These are phyloP conservation scores for Vaccinium corymbosum DNA, from an alignment of 148 eudicot species.

Conservation along the genomic window DNA sequence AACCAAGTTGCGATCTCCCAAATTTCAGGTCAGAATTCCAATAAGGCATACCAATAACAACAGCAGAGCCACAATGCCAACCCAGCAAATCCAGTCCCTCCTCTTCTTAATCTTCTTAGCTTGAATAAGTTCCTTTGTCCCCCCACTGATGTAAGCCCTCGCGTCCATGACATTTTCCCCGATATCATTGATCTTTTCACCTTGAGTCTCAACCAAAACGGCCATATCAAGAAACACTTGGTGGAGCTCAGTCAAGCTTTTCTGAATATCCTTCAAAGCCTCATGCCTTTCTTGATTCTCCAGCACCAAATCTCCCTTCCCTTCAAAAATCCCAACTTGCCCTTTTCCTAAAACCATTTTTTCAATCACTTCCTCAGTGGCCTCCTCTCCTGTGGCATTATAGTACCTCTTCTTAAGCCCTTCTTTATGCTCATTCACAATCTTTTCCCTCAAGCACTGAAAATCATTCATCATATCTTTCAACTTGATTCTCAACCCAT, in stretches of 20 bases:
- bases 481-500: conserved; percentile 19
- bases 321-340: conserved; percentile 13
- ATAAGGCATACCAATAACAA: conserved; percentile 9
- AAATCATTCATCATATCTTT: conserved; percentile 17
- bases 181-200: conserved; percentile 16
- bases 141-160: not conserved
- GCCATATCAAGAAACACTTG: conserved; percentile 22
- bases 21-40: not conserved
- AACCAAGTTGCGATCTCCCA: not conserved
- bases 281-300: conserved; percentile 18
- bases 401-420: conserved; percentile 20
- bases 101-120: conserved; percentile 18
- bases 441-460: conserved; percentile 16
- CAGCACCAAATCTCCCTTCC: conserved; percentile 19
- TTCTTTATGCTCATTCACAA: conserved; percentile 15
- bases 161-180: conserved; percentile 7
- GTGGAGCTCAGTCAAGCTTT: conserved; percentile 19
- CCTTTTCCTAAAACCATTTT: conserved; percentile 13
- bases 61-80: conserved; percentile 5
- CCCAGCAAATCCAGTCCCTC: conserved; percentile 11
- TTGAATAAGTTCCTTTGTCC: conserved; percentile 10
- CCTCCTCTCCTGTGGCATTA: conserved; percentile 16
- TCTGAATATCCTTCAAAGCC: conserved; percentile 16
- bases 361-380: conserved; percentile 14
- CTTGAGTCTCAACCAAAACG: conserved; percentile 18